Base-by-base conservation (phyloP, 1,284 basidiomycete species). In the Apiotrichum montevideense region DNA sequence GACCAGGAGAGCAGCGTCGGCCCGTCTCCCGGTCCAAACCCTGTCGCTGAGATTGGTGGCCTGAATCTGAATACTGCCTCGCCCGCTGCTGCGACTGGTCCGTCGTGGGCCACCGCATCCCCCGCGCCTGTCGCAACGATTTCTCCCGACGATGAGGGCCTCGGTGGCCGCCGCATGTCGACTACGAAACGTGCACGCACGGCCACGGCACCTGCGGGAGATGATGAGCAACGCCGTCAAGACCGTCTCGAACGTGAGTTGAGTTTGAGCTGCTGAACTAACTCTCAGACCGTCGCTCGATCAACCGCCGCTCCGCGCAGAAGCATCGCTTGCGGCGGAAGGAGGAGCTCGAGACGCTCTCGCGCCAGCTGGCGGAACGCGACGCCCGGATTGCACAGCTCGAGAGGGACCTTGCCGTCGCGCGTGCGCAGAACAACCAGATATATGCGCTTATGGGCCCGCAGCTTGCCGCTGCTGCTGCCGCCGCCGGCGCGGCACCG, bases 221-320 rank as follows among this genome's bases (percentile, higher is more conserved):
- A 48, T 4, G 58, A 54, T 29, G 58, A 60, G 45, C 44, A 51
- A 33, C 32, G 43, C n/a, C 58, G 58, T 2, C 33, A 54, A 3
- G 54, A 55, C n/a, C 46, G 56, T 21, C 54, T 63, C 5, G 62
- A 63, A 35, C 62, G 60, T 62, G 46, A 52, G 60, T 46, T 7
- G 6, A 0, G 4, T n/a, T n/a, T n/a, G n/a, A 21, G 41, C 9
- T 3, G 10, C 21, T 15, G 11, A 34, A 4, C 56, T 55, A 33
- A 52, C 49, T 35, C 39, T 21, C 55, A 62, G 61, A 61, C 51
- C 59, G 62, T 8, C 52, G 62, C 21, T 57, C 55, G n/a, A 63
- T 63, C 55, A 63, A 63, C 49, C 57, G 62, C 40, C 54, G 56
- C 13, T 61, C 59, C 8, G 62, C 62, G 13, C 62, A 61, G 54